Percentiles rank a stretch among this genome's conserved stretches.
phyloP scores from a whole-genome alignment of 1,284 basidiomycete genomes.

The Ganoderma lucidum region DNA sequence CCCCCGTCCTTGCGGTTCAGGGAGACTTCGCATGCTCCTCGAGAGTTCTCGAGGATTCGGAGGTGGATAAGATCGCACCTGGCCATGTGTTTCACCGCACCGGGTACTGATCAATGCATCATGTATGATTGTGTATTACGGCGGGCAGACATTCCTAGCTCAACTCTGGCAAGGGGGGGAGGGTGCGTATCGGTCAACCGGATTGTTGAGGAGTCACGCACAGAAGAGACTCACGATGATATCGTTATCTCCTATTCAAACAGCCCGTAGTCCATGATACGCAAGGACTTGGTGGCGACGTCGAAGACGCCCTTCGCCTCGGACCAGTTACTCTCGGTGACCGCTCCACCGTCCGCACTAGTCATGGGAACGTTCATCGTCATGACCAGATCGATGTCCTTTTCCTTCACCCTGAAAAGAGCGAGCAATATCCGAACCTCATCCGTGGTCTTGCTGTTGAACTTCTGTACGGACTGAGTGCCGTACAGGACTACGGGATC shows the following conservation, averaged over 20 bases:
- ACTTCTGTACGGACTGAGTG: conserved; percentile 79
- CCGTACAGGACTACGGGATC: conserved; percentile 72
- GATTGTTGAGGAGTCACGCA: not conserved
- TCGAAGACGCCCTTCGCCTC: conserved; percentile 62
- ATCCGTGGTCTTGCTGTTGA: conserved; percentile 68
- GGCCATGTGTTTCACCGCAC: not conserved
- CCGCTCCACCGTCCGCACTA: conserved; percentile 53
- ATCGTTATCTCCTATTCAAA: conserved; percentile 61
- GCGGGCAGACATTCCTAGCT: not conserved
- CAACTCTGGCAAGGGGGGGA: not conserved
- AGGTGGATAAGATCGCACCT: not conserved
- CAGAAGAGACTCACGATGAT: not conserved
- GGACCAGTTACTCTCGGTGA: conserved; percentile 47
- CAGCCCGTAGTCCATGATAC: conserved; percentile 76
- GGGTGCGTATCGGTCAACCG: not conserved
- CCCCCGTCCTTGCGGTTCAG: not conserved
- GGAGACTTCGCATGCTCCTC: not conserved
- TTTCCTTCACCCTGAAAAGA: conserved; percentile 78
- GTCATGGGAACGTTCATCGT: conserved; percentile 80
- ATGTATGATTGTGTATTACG: not conserved
- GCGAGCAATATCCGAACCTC: conserved; percentile 81
- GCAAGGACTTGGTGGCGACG: conserved; percentile 63
- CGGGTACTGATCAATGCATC: not conserved
- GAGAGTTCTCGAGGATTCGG: not conserved
- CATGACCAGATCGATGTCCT: conserved; percentile 81